Percentiles rank a stretch among this genome's conserved stretches.
Evolutionary conservation across 495 filamentous ascomycete species (phyloP).

Genomic region (Aspergillus ellipticus): DNA sequence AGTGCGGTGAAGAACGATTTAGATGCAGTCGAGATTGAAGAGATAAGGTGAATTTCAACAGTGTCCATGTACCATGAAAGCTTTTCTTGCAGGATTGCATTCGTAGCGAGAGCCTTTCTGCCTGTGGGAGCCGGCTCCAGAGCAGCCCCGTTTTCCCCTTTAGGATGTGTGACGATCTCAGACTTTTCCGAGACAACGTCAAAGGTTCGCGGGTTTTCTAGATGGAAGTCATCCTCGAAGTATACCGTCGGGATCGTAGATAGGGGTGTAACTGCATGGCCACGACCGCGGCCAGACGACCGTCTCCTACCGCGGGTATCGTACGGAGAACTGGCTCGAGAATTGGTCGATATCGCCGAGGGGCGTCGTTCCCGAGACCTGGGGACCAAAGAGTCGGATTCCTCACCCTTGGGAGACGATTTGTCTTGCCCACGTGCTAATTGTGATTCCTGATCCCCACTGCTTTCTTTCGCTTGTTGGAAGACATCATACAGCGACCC

Average conservation of each 20-base stretch:
- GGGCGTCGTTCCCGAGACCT: slow-evolving; percentile 37
- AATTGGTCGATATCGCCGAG: slow-evolving; percentile 34
- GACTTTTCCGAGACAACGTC: slow-evolving; percentile 95
- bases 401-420: slow-evolving; percentile 31
- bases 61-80: slow-evolving; percentile 99
- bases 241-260: slow-evolving; percentile 91
- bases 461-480: slow-evolving; percentile 65
- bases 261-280: slow-evolving; percentile 68
- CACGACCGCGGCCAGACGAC: slow-evolving; percentile 30
- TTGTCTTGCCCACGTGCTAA: slow-evolving; percentile 26
- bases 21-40: slow-evolving; percentile 90
- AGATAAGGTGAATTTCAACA: slow-evolving; percentile 94
- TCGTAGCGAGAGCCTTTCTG: slow-evolving; percentile 87
- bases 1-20: slow-evolving; percentile 95
- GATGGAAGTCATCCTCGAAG: slow-evolving; percentile 90
- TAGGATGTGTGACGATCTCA: slow-evolving; percentile 78
- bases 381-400: slow-evolving; percentile 33
- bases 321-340: slow-evolving; percentile 40
- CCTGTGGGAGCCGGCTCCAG: slow-evolving; percentile 49
- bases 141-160: slow-evolving; percentile 57
- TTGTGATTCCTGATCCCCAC: slow-evolving; percentile 53
- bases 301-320: slow-evolving; percentile 33
- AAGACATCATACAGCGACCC: slow-evolving; percentile 79
- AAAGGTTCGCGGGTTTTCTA: slow-evolving; percentile 95
- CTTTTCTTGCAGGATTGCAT: slow-evolving; percentile 98